Conservation (phyloP, 129 eudicot genomes). For the Scalesia atractyloides region DNA sequence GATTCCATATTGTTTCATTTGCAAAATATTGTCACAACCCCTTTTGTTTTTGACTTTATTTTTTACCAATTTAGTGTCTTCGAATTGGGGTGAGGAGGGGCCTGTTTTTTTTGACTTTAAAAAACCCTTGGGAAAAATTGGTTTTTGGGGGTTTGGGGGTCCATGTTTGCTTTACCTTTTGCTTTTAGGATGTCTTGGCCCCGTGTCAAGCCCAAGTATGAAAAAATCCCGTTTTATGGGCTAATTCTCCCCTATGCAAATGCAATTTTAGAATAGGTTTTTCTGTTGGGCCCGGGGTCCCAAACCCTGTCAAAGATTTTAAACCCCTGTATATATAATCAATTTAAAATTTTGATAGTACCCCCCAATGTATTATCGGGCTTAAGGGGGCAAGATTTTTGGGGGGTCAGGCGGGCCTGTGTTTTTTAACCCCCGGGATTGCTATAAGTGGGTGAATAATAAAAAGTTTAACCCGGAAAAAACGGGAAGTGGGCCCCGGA, state of each 20-base stretch:
- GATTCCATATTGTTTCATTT: slow-evolving; percentile 73
- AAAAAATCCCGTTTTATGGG: slow-evolving; percentile 55
- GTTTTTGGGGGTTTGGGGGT: slow-evolving; percentile 56
- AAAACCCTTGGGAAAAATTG: slow-evolving; percentile 66
- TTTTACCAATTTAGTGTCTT: slow-evolving; percentile 64
- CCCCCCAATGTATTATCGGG: neutral
- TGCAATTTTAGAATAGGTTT: slow-evolving; percentile 60
- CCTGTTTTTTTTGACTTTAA: slow-evolving; percentile 83
- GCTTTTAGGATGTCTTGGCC: slow-evolving; percentile 48
- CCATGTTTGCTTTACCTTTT: slow-evolving; percentile 62
- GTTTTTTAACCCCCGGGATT: neutral
- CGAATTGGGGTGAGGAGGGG: slow-evolving; percentile 60
- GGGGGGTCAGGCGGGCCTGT: slow-evolving; percentile 3
- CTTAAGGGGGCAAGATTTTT: neutral
- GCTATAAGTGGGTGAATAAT: neutral
- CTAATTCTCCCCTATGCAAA: slow-evolving; percentile 63
- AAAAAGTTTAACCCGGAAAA: slow-evolving; percentile 55
- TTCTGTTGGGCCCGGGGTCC: slow-evolving; percentile 70
- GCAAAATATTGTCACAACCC: slow-evolving; percentile 43
- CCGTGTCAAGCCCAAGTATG: slow-evolving; percentile 54
- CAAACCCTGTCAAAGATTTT: slow-evolving; percentile 51
- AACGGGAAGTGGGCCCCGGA: slow-evolving; percentile 72
- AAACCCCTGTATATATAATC: neutral
- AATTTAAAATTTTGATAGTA: neutral
- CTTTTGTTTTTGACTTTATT: slow-evolving; percentile 49